These are phyloP conservation scores for Chaetomium sp. DNA, from an alignment of 2,329 filamentous ascomycete genomes.

Conservation along the genomic window DNA sequence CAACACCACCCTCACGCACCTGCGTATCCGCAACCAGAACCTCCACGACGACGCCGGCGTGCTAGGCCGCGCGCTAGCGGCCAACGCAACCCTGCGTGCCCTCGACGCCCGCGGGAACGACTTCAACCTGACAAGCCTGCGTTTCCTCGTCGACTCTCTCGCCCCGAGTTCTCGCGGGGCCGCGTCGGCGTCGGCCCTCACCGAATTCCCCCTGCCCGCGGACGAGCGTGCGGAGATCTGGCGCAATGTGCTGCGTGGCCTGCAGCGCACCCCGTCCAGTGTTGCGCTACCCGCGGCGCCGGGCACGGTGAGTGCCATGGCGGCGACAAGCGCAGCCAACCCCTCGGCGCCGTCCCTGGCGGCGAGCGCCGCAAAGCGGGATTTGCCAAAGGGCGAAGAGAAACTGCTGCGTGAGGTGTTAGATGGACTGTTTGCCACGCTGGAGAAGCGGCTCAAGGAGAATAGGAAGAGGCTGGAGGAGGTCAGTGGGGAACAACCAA, in stretches of 20 bases:
- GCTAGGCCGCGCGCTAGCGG: slow-evolving; percentile 43
- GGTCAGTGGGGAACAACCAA: neutral
- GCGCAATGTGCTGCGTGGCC: slow-evolving; percentile 17
- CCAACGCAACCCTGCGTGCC: slow-evolving; percentile 43
- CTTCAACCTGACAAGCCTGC: slow-evolving; percentile 46
- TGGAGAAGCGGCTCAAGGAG: slow-evolving; percentile 2
- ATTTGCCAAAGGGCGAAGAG: slow-evolving; percentile 12
- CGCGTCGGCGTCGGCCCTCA: slow-evolving; percentile 37
- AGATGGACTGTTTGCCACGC: neutral
- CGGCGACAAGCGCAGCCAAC: neutral
- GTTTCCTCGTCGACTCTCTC: slow-evolving; percentile 38
- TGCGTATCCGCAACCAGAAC: slow-evolving; percentile 51
- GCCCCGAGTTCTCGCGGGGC: slow-evolving; percentile 19
- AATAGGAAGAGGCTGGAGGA: neutral
- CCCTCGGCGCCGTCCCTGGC: neutral
- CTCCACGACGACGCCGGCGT: slow-evolving; percentile 46
- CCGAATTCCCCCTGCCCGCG: slow-evolving; percentile 34
- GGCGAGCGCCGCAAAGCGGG: neutral
- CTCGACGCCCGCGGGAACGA: slow-evolving; percentile 51
- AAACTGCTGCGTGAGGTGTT: slow-evolving; percentile 4
- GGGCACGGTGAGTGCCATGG: neutral
- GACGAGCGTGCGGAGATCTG: slow-evolving; percentile 26
- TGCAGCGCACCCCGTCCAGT: slow-evolving; percentile 11
- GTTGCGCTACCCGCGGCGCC: slow-evolving; percentile 2
- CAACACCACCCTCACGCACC: slow-evolving; percentile 35